Evolutionary conservation across 768 basidiomycete genomes (phyloP).

Genomic region (Suillus brevipes): DNA sequence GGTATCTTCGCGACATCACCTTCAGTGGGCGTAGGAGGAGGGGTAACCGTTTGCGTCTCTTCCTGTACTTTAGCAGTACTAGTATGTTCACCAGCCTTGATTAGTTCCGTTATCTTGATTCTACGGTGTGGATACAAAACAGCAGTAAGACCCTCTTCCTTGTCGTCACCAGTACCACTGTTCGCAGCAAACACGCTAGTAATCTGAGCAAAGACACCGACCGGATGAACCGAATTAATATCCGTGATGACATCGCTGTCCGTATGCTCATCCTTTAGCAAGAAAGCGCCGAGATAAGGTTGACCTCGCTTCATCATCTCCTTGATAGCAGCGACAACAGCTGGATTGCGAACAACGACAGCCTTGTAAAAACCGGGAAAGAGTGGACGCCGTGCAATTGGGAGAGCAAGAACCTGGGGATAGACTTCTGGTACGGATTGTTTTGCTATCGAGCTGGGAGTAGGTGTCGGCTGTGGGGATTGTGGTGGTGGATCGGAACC

Average conservation of each 20-base stretch:
- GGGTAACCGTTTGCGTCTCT: conserved; percentile 43
- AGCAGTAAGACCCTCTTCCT: conserved; percentile 90
- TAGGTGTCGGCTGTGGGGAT: conserved; percentile 35
- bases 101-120: conserved; percentile 83
- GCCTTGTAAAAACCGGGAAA: conserved; percentile 99
- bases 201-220: conserved; percentile 97
- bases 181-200: conserved; percentile 84
- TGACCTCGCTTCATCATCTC: conserved; percentile 97
- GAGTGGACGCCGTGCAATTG: conserved; percentile 91
- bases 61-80: conserved; percentile 40
- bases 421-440: conserved; percentile 88
- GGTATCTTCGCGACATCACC: conserved; percentile 25
- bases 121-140: conserved; percentile 93
- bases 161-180: conserved; percentile 54
- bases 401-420: conserved; percentile 92
- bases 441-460: conserved; percentile 67
- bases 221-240: conserved; percentile 82
- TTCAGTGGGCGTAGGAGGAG: conserved; percentile 38
- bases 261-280: conserved; percentile 90
- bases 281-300: conserved; percentile 94
- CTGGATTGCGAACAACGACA: conserved; percentile 87
- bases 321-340: conserved; percentile 90
- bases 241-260: conserved; percentile 94
- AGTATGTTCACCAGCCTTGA: conserved; percentile 58
- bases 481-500: conserved; percentile 41